These are phyloP conservation scores for Mycena filopes DNA, from an alignment of 768 basidiomycete species.

Conservation along the genomic window DNA sequence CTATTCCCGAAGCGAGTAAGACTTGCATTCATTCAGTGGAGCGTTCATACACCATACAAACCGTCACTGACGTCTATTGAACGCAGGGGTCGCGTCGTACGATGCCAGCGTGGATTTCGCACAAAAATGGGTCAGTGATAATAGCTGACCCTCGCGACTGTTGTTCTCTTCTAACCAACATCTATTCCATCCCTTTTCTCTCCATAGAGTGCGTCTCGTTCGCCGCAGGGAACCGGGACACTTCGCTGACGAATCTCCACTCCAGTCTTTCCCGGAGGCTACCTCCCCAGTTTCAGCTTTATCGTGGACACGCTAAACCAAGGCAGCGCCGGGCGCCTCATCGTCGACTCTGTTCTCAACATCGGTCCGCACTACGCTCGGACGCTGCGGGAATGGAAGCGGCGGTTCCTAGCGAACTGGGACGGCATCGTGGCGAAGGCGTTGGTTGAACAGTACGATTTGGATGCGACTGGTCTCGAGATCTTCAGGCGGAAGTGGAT, in stretches of 20 bases:
- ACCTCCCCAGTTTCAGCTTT: slow-evolving; percentile 61
- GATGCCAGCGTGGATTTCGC: slow-evolving; percentile 62
- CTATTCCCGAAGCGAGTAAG: slow-evolving; percentile 61
- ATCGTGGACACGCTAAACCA: slow-evolving; percentile 51
- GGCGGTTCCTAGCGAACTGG: slow-evolving; percentile 57
- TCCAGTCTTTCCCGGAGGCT: slow-evolving; percentile 65
- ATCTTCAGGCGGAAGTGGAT: slow-evolving; percentile 33
- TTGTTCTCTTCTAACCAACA: background rate
- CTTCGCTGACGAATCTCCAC: slow-evolving; percentile 31
- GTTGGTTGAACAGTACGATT: slow-evolving; percentile 51
- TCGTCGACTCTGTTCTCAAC: slow-evolving; percentile 64
- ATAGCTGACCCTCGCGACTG: no score
- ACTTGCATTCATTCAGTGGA: slow-evolving; percentile 21
- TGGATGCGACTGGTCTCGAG: slow-evolving; percentile 23
- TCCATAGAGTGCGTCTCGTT: slow-evolving; percentile 18
- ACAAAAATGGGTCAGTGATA: slow-evolving; percentile 56
- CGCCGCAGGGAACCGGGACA: background rate
- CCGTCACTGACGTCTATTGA: background rate
- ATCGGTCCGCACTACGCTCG: slow-evolving; percentile 72
- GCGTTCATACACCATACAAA: background rate
- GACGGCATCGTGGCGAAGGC: slow-evolving; percentile 54
- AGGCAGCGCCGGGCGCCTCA: slow-evolving; percentile 54
- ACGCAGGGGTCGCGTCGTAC: slow-evolving; percentile 47
- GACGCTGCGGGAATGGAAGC: slow-evolving; percentile 65
- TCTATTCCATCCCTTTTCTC: background rate